Evolutionary conservation across 768 basidiomycete genomes (phyloP).

Genomic region (Rhodotorula graminis): DNA sequence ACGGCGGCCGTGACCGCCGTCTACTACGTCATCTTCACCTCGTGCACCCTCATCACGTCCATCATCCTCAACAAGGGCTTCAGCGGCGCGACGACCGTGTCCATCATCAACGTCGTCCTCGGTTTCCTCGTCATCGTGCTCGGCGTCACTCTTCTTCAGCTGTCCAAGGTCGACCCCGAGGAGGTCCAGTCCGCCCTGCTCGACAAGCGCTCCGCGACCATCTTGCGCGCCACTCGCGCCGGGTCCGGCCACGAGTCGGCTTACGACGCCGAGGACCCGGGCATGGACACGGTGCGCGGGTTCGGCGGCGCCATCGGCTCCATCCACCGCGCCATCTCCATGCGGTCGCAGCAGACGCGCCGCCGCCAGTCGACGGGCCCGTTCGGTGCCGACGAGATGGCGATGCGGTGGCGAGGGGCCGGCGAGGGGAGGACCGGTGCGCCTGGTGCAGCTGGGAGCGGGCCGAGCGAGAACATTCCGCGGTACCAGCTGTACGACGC

Average conservation of each 20-base stretch:
- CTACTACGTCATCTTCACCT: slow-evolving; percentile 46
- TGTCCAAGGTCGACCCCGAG: slow-evolving; percentile 87
- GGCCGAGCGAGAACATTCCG: slow-evolving; percentile 50
- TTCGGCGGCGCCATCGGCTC: slow-evolving; percentile 87
- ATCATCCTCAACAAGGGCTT: slow-evolving; percentile 80
- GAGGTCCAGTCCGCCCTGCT: slow-evolving; percentile 55
- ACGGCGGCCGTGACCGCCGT: slow-evolving; percentile 45
- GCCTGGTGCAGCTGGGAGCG: slow-evolving; percentile 12
- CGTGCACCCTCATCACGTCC: slow-evolving; percentile 49
- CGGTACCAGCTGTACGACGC: slow-evolving; percentile 85
- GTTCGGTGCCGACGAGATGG: slow-evolving; percentile 39
- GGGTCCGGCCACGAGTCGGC: slow-evolving; percentile 52
- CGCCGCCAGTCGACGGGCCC: slow-evolving; percentile 38
- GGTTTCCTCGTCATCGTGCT: slow-evolving; percentile 62
- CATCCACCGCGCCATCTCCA: slow-evolving; percentile 56
- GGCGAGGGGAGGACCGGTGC: slow-evolving; percentile 11
- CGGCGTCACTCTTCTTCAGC: slow-evolving; percentile 66
- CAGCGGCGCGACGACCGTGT: slow-evolving; percentile 59
- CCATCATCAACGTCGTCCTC: slow-evolving; percentile 78
- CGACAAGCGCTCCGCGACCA: slow-evolving; percentile 81
- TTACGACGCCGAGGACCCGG: slow-evolving; percentile 74
- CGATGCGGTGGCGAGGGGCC: slow-evolving; percentile 16
- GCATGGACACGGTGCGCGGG: slow-evolving; percentile 84
- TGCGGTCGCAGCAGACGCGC: slow-evolving; percentile 38
- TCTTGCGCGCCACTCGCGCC: slow-evolving; percentile 80